Conservation (phyloP, 2,329 filamentous ascomycete genomes). For the Thyridium curvatum region DNA sequence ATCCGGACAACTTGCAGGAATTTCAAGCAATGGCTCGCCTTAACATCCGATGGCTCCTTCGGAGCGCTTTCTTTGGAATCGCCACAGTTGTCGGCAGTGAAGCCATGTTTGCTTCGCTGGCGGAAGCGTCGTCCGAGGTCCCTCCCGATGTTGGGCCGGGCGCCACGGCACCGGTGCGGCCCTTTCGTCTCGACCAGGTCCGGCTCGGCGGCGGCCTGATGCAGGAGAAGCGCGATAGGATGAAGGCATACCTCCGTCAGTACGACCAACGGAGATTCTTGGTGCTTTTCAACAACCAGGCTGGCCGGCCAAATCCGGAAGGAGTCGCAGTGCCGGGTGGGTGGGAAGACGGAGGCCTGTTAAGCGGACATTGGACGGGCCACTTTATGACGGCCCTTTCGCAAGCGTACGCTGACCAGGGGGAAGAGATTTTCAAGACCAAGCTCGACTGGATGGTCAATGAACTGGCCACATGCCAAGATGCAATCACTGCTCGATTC, state of each 20-base stretch:
- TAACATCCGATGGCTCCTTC: slow-evolving; percentile 8
- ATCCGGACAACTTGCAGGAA: too few species aligned
- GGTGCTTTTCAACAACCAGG: slow-evolving; percentile 24
- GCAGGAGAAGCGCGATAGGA: slow-evolving; percentile 24
- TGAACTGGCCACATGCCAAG: slow-evolving; percentile 20
- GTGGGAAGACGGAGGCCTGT: slow-evolving; percentile 26
- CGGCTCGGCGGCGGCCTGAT: slow-evolving; percentile 19
- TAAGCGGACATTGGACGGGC: slow-evolving; percentile 25
- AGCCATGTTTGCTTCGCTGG: not conserved
- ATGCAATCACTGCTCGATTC: slow-evolving; percentile 20
- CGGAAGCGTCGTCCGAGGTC: not conserved
- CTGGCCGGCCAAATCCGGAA: slow-evolving; percentile 18
- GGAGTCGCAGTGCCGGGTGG: slow-evolving; percentile 18
- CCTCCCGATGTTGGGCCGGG: slow-evolving; percentile 18
- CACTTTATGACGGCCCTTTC: slow-evolving; percentile 24
- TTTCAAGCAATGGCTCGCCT: not conserved
- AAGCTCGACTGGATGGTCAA: slow-evolving; percentile 26
- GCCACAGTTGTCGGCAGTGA: slow-evolving; percentile 5
- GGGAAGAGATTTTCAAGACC: slow-evolving; percentile 19
- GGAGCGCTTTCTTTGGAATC: slow-evolving; percentile 6
- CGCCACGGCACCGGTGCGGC: slow-evolving; percentile 21
- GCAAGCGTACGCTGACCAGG: slow-evolving; percentile 23
- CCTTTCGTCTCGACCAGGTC: slow-evolving; percentile 23
- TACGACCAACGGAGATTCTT: slow-evolving; percentile 22
- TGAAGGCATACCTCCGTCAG: slow-evolving; percentile 18